phyloP scores from a whole-genome alignment of 139 green algal genomes.

The Coccomyxa sp. region DNA sequence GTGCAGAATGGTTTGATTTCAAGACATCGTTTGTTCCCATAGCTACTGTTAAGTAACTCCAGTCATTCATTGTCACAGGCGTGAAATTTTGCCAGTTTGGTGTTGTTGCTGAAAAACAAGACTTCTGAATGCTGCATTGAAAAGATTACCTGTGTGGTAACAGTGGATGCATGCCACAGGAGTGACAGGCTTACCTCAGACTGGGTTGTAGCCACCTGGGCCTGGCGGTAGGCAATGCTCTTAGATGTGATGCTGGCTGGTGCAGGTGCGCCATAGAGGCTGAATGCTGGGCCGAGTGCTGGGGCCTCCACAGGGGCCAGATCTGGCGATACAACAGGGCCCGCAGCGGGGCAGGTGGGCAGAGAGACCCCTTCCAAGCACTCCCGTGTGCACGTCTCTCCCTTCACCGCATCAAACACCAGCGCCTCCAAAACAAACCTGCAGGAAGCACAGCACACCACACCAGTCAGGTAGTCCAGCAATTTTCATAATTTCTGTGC shows the following conservation, averaged over 20 bases:
- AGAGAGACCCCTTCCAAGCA: constrained; percentile 1
- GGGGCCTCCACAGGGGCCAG: neutral
- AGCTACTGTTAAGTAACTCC: too few relatives aligned
- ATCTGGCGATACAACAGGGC: neutral
- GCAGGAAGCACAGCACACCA: neutral
- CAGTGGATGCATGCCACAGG: too few relatives aligned
- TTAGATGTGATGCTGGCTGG: neutral
- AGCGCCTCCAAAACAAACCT: constrained; percentile 13
- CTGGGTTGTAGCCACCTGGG: too few relatives aligned
- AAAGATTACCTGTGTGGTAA: too few relatives aligned
- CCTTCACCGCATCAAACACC: constrained; percentile 10
- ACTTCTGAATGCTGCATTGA: too few relatives aligned
- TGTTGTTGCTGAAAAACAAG: too few relatives aligned
- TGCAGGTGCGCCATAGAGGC: neutral
- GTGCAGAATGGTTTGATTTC: too few relatives aligned
- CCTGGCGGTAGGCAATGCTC: too few relatives aligned
- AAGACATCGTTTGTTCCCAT: too few relatives aligned
- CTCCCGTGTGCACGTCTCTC: constrained; percentile 8
- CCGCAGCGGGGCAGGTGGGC: constrained; percentile 8
- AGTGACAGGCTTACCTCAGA: too few relatives aligned
- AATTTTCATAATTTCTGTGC: neutral
- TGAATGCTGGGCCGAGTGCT: neutral
- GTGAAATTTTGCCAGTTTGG: too few relatives aligned
- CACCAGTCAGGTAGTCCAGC: neutral
- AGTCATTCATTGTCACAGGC: too few relatives aligned